Evolutionary conservation across 1,139 yeast species (phyloP), one percentile per base, ranked within the genome.

Genomic region (Kluyveromyces sp.): DNA sequence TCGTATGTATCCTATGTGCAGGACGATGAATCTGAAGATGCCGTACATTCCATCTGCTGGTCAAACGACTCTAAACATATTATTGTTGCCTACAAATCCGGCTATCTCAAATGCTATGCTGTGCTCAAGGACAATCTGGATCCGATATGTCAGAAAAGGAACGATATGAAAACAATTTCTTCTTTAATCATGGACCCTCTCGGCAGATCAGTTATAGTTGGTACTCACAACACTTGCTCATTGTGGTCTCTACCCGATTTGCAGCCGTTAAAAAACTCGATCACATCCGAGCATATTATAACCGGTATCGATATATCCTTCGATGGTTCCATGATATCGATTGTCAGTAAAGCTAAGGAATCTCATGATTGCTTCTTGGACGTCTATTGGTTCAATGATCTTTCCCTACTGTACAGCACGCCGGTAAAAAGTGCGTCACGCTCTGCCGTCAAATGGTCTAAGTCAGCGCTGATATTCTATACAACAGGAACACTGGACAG

Each of bases 211-310:
- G 52, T 83, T 11, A 74, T 76, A 1, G 74, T 74, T 3, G 92
- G 87, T 0, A 71, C 83, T n/a, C 73, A 74, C 42, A 92, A 83
- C 54, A 92, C 92, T 4, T 73, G 82, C n/a, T 71, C 80, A 19
- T 43, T 80, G 11, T 83, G 88, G 86, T 68, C 70, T 36, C 59
- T 77, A 6, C 49, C 61, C 2, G 68, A 72, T 16, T 25, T 64
- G 11, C 19, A 18, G 13, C 41, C 41, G 13, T 28, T 28, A 4
- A 31, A 38, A 32, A 19, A n/a, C 9, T 22, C 36, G 8, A 18
- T 32, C 8, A 3, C 13, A 6, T 18, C 36, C 8, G 36, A 31
- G n/a, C 18, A 30, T 19, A 22, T 16, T 16, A 31, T 38, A 6
- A 26, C 25, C 13, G 29, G 33, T n/a, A 38, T 38, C 13, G 41